These are phyloP conservation scores for Aspergillus carlsbadensis DNA, from an alignment of 495 filamentous ascomycete species.

Conservation along the genomic window DNA sequence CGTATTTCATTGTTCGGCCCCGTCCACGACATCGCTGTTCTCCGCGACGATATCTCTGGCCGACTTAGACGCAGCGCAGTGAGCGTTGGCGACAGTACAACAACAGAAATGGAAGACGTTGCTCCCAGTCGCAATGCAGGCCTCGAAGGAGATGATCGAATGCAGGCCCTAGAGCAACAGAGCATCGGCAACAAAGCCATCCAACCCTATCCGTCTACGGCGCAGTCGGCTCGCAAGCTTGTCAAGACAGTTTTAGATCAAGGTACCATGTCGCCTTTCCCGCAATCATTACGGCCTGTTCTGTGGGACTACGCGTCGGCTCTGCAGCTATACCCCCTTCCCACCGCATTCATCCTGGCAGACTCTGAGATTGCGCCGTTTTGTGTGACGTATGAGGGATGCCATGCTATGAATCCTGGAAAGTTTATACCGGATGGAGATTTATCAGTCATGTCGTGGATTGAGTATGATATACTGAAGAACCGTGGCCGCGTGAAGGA, in stretches of 20 bases:
- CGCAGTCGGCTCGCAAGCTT: conserved; percentile 69
- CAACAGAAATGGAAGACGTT: conserved; percentile 25
- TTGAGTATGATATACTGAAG: conserved; percentile 74
- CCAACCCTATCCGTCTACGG: conserved; percentile 43
- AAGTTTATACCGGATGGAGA: conserved; percentile 62
- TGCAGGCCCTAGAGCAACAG: conserved; percentile 15
- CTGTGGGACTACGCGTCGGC: conserved; percentile 82
- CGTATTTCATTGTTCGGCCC: conserved; percentile 81
- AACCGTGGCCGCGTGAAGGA: conserved; percentile 55
- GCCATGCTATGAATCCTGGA: conserved; percentile 94
- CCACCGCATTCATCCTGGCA: conserved; percentile 75
- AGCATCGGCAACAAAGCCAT: conserved; percentile 20
- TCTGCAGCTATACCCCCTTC: conserved; percentile 82
- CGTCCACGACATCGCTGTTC: conserved; percentile 78
- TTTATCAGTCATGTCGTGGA: conserved; percentile 69
- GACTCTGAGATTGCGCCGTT: conserved; percentile 80
- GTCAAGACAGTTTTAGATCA: conserved; percentile 95
- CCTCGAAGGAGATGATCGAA: conserved; percentile 6
- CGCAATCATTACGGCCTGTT: conserved; percentile 69
- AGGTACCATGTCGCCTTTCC: conserved; percentile 83
- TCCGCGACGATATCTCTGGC: conserved; percentile 80
- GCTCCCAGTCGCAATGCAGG: conserved; percentile 10
- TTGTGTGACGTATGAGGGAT: conserved; percentile 87
- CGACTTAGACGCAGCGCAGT: conserved; percentile 74
- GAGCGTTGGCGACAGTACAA: conserved; percentile 37